Conservation (phyloP, 495 filamentous ascomycete genomes). For the Penicillium waksmanii region DNA sequence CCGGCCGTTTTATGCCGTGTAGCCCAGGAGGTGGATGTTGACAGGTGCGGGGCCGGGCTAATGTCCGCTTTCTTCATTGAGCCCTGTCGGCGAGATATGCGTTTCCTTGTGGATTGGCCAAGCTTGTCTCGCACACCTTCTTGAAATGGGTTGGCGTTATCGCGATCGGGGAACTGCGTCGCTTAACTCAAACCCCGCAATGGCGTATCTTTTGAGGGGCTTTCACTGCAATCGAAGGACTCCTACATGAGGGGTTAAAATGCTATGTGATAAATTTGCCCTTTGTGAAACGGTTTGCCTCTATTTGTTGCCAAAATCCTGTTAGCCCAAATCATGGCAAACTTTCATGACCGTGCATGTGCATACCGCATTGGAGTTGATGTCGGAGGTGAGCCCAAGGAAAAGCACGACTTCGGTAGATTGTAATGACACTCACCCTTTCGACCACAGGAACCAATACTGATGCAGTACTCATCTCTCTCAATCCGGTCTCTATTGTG, state of each 20-base stretch:
- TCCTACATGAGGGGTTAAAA: background rate
- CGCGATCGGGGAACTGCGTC: slow-evolving; percentile 7
- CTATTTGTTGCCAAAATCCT: background rate
- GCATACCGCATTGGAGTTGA: slow-evolving; percentile 30
- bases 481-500: slow-evolving; percentile 53
- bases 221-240: background rate
- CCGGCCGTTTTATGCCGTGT: slow-evolving; percentile 4
- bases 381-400: slow-evolving; percentile 24
- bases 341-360: slow-evolving; percentile 8
- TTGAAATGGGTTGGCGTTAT: slow-evolving; percentile 12
- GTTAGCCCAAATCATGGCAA: slow-evolving; percentile 8
- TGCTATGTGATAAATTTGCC: background rate
- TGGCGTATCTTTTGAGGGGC: background rate
- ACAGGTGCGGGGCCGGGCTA: background rate
- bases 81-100: background rate
- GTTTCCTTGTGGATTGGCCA: slow-evolving; percentile 9
- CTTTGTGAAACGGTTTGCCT: background rate
- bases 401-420: background rate
- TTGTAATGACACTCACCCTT: background rate
- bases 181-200: slow-evolving; percentile 5
- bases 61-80: background rate
- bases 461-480: slow-evolving; percentile 57
- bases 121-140: slow-evolving; percentile 9
- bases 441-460: slow-evolving; percentile 61
- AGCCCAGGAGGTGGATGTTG: background rate